Conservation (phyloP, 768 basidiomycete species). For the Collybia nuda region DNA sequence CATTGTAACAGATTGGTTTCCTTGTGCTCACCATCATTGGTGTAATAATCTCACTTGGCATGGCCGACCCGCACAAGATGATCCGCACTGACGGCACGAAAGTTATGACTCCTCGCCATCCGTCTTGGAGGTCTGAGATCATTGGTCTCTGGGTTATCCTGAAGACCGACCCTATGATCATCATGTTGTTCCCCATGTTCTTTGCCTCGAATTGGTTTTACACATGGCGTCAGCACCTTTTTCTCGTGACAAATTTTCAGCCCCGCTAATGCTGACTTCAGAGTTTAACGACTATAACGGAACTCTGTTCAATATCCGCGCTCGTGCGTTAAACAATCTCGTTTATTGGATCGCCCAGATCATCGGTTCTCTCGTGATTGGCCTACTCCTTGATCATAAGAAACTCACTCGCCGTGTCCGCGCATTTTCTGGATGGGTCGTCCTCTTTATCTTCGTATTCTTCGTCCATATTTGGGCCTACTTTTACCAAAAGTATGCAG, state of each 20-base stretch:
- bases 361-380: conserved; percentile 70
- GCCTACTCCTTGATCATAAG: conserved; percentile 62
- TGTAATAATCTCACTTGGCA: conserved; percentile 60
- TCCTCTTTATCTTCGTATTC: conserved; percentile 65
- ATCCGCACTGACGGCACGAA: conserved; percentile 74
- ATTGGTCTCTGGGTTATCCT: conserved; percentile 68
- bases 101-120: conserved; percentile 59
- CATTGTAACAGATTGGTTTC: conserved; percentile 62
- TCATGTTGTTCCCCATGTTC: conserved; percentile 24
- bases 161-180: conserved; percentile 66
- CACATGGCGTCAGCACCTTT: conserved; percentile 66
- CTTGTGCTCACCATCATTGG: conserved; percentile 72
- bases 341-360: conserved; percentile 83
- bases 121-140: conserved; percentile 79
- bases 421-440: conserved; percentile 67
- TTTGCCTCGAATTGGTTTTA: conserved; percentile 48
- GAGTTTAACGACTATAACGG: conserved; percentile 81
- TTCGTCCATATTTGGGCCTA: conserved; percentile 75
- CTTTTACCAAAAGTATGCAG: conserved; percentile 63
- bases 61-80: conserved; percentile 74
- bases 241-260: background rate
- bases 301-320: conserved; percentile 79
- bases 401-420: conserved; percentile 61
- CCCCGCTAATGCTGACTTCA: conserved; percentile 19
- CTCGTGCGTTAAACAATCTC: conserved; percentile 73